These are phyloP conservation scores for Pseudonitzschia multiseries DNA, from an alignment of 108 stramenopile species.

Conservation along the genomic window DNA sequence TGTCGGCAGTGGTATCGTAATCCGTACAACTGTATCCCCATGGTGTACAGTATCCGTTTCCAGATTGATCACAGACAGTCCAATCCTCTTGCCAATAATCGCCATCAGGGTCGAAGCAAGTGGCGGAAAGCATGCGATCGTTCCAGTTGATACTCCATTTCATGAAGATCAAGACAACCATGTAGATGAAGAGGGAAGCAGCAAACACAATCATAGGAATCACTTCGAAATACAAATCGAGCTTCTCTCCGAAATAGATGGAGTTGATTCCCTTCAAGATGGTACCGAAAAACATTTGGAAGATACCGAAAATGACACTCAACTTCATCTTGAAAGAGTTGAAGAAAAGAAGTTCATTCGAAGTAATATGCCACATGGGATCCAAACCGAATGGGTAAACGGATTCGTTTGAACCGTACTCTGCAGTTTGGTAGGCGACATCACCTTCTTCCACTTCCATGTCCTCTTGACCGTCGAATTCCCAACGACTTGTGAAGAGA, in stretches of 20 bases:
- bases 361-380: conserved; percentile 95
- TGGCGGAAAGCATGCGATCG: conserved; percentile 91
- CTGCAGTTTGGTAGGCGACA: conserved; percentile 54
- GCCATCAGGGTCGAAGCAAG: conserved; percentile 77
- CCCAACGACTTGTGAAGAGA: conserved; percentile 89
- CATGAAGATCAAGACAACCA: conserved; percentile 95
- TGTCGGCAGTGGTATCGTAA: conserved; percentile 54
- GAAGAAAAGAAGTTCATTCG: conserved; percentile 97
- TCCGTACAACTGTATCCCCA: conserved; percentile 79
- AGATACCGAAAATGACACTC: conserved; percentile 95
- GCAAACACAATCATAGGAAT: conserved; percentile 97
- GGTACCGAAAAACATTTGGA: conserved; percentile 97
- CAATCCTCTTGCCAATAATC: conserved; percentile 77
- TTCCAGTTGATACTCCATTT: conserved; percentile 99
- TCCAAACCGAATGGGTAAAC: conserved; percentile 98
- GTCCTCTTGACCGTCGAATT: conserved; percentile 56
- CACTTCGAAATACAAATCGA: conserved; percentile 93
- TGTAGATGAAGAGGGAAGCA: conserved; percentile 93
- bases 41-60: conserved; percentile 76
- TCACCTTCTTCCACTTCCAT: conserved; percentile 70
- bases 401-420: conserved; percentile 75
- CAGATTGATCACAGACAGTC: conserved; percentile 55
- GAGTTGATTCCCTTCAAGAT: conserved; percentile 92
- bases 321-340: conserved; percentile 99
- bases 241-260: conserved; percentile 87